Percentiles rank a stretch among this genome's conserved stretches.
Conservation (phyloP, 768 basidiomycete species). For the Cystobasidium tubakii region DNA sequence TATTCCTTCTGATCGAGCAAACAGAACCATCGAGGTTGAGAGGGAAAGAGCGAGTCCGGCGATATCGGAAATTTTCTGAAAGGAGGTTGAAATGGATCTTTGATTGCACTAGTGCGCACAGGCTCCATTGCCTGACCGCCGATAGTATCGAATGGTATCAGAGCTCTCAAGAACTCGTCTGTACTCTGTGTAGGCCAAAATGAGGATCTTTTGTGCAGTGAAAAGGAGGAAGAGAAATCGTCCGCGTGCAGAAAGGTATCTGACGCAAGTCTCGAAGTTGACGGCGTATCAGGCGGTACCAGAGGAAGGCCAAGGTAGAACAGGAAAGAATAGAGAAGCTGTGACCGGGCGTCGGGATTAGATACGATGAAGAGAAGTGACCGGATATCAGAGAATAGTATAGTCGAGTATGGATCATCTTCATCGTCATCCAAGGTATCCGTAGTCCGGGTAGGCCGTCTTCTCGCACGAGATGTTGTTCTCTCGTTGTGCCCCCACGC, state of each 20-base stretch:
- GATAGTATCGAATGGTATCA: constrained; percentile 46
- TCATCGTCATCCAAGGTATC: constrained; percentile 47
- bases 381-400: constrained; percentile 51
- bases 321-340: constrained; percentile 50
- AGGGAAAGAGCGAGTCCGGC: constrained; percentile 43
- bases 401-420: constrained; percentile 50
- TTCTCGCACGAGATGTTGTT: constrained; percentile 26
- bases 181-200: constrained; percentile 38
- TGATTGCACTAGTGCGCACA: constrained; percentile 41
- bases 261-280: constrained; percentile 46
- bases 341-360: constrained; percentile 45
- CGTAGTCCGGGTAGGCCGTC: constrained; percentile 44
- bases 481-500: constrained; percentile 48
- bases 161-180: constrained; percentile 36
- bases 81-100: constrained; percentile 45
- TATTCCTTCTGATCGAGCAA: constrained; percentile 41
- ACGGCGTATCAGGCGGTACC: constrained; percentile 48
- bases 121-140: constrained; percentile 49
- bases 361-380: constrained; percentile 49
- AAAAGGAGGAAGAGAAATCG: constrained; percentile 32
- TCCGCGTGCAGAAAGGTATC: constrained; percentile 49
- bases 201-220: neutral
- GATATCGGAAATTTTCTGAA: constrained; percentile 45
- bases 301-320: constrained; percentile 50
- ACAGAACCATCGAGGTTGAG: constrained; percentile 42